Evolutionary conservation across 2,329 filamentous ascomycete genomes (phyloP).

Genomic region (Alternaria novae-zelandiae): DNA sequence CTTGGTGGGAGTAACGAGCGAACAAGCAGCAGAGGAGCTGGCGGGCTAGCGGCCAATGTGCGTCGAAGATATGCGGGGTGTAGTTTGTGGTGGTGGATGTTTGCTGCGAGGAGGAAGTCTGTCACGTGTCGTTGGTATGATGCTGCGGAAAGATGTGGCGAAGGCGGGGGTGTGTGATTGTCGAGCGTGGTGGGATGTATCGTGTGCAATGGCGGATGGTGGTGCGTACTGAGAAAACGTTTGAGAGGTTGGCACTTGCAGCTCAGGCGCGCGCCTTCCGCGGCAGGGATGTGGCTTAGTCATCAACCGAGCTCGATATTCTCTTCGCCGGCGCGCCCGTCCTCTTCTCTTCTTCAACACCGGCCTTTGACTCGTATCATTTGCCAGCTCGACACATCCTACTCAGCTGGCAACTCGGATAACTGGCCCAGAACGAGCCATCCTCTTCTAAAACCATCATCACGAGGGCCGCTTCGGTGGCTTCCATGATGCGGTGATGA

Average conservation of each 20-base stretch:
- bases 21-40: conserved; percentile 39
- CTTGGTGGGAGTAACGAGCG: conserved; percentile 45
- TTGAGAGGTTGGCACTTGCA: conserved; percentile 34
- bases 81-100: conserved; percentile 10
- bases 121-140: conserved; percentile 6
- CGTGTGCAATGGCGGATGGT: conserved; percentile 27
- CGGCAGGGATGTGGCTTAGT: conserved; percentile 23
- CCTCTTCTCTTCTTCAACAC: conserved; percentile 43
- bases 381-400: conserved; percentile 62
- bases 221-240: conserved; percentile 35
- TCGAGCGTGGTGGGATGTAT: conserved; percentile 22
- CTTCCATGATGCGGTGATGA: conserved; percentile 72
- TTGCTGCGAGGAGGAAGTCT: conserved; percentile 4
- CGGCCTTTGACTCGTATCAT: conserved; percentile 80
- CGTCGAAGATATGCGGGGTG: conserved; percentile 11
- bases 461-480: conserved; percentile 69
- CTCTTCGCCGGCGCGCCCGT: conserved; percentile 21
- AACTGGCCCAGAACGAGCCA: conserved; percentile 71
- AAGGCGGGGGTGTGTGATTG: conserved; percentile 5
- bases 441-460: conserved; percentile 83
- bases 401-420: conserved; percentile 74
- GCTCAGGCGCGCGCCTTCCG: conserved; percentile 28
- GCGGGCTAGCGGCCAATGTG: conserved; percentile 33
- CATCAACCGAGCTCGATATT: conserved; percentile 18
- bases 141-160: conserved; percentile 5